phyloP scores from a whole-genome alignment of 208 protist species.

The Trypanosoma conorhini region DNA sequence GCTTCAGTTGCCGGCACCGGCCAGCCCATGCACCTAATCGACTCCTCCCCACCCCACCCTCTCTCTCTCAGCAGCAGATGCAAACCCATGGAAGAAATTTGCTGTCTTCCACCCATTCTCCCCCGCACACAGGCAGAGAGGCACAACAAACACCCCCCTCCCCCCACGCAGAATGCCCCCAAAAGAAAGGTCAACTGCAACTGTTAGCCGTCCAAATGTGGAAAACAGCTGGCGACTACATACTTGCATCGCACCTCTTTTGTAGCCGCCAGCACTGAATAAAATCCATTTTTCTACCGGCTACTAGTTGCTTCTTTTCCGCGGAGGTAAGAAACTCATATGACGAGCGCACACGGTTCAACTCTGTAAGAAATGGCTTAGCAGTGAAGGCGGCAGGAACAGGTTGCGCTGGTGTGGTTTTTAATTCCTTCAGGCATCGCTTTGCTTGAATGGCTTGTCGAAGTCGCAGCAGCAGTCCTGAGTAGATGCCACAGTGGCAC shows the following conservation, averaged over 20 bases:
- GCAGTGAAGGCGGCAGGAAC: background rate
- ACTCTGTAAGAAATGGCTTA: slow-evolving; percentile 20
- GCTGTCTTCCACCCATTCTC: background rate
- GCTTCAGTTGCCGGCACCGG: background rate
- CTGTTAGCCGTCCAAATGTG: background rate
- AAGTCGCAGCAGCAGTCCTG: slow-evolving; percentile 23
- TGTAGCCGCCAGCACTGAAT: slow-evolving; percentile 7
- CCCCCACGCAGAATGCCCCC: background rate
- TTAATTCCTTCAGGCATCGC: background rate
- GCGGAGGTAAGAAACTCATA: slow-evolving; percentile 24
- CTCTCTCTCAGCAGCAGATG: too few species aligned
- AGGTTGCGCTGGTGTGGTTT: background rate
- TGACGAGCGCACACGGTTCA: slow-evolving; percentile 24
- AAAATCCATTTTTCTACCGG: slow-evolving; percentile 13
- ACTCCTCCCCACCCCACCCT: too few species aligned
- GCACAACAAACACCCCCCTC: background rate
- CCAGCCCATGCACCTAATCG: background rate
- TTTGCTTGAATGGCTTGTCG: slow-evolving; percentile 24
- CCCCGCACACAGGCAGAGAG: background rate
- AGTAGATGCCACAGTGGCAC: slow-evolving; percentile 16
- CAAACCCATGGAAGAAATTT: background rate
- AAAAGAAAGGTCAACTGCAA: background rate
- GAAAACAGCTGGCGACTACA: background rate
- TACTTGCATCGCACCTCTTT: slow-evolving; percentile 20
- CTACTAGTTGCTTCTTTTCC: slow-evolving; percentile 13